These are phyloP conservation scores for Auxenochlorella pyrenoidosa DNA, from an alignment of 139 green algal species.

Conservation along the genomic window DNA sequence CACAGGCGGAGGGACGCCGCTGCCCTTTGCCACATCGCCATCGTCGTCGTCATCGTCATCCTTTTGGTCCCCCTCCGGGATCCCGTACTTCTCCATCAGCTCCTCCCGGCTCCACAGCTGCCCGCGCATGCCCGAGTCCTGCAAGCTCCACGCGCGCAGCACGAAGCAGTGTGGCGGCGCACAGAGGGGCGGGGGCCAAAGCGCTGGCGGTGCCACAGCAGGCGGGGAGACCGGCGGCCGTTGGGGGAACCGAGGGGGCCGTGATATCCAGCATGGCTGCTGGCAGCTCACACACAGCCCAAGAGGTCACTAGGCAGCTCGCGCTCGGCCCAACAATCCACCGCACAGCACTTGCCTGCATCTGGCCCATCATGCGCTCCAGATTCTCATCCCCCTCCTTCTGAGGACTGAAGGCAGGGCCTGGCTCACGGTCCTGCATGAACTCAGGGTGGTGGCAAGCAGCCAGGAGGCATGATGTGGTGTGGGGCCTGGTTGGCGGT, in stretches of 20 bases:
- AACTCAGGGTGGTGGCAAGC: too few relatives aligned
- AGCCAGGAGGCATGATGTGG: background rate
- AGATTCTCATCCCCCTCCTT: slow-evolving; percentile 59
- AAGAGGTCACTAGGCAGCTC: too few relatives aligned
- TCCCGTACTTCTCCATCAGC: slow-evolving; percentile 57
- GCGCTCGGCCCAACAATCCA: background rate
- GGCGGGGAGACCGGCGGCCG: too few relatives aligned
- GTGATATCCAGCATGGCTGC: background rate
- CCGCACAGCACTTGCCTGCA: slow-evolving; percentile 48
- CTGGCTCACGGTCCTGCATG: slow-evolving; percentile 38
- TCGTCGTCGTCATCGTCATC: slow-evolving; percentile 23
- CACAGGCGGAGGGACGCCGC: background rate
- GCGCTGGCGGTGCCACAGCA: too few relatives aligned
- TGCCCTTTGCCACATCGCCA: background rate
- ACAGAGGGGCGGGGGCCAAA: too few relatives aligned
- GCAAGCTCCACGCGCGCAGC: background rate
- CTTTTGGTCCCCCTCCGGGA: background rate
- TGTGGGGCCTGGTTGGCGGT: too few relatives aligned
- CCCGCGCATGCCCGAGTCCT: slow-evolving; percentile 65
- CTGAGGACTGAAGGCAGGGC: slow-evolving; percentile 53
- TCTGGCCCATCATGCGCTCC: slow-evolving; percentile 66
- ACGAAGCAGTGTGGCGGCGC: too few relatives aligned
- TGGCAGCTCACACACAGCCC: background rate
- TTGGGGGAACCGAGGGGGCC: too few relatives aligned
- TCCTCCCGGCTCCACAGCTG: slow-evolving; percentile 73